phyloP scores from a whole-genome alignment of 2,329 filamentous ascomycete genomes.

The Calonectria fujianensis region DNA sequence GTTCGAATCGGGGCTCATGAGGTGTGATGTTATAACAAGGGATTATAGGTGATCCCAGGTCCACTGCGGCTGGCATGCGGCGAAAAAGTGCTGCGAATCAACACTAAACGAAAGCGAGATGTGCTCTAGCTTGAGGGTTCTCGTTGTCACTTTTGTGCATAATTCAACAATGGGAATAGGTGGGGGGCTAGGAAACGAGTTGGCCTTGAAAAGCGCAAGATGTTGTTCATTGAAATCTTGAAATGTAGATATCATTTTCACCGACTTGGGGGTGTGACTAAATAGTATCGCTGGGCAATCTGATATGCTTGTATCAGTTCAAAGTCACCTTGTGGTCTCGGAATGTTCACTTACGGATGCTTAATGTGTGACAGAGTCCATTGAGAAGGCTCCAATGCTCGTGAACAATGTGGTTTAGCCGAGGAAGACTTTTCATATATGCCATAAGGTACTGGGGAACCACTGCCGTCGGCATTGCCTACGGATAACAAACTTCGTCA shows the following conservation, averaged over 20 bases:
- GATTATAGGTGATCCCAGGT: conserved; percentile 25
- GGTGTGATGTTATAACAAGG: conserved; percentile 28
- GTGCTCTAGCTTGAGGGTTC: conserved; percentile 23
- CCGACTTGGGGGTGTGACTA: conserved; percentile 17
- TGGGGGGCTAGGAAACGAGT: neutral
- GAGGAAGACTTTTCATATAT: conserved; percentile 39
- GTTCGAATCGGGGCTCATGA: neutral
- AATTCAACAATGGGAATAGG: too few species aligned
- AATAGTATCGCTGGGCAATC: too few species aligned
- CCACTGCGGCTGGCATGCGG: conserved; percentile 24
- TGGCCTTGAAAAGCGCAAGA: conserved; percentile 22
- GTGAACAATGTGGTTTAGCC: conserved; percentile 32
- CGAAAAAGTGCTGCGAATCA: conserved; percentile 29
- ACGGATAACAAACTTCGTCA: conserved; percentile 41
- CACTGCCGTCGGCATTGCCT: conserved; percentile 42
- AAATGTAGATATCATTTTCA: conserved; percentile 50
- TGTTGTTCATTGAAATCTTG: conserved; percentile 47
- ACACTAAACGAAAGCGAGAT: conserved; percentile 28
- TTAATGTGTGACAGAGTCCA: neutral
- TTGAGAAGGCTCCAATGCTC: conserved; percentile 40
- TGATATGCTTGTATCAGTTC: too few species aligned
- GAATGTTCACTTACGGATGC: too few species aligned
- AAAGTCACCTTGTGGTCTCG: too few species aligned
- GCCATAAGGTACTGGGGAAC: conserved; percentile 5
- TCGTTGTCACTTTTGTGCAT: neutral